Evolutionary conservation across 176 grass and related monocot genomes (phyloP).

Genomic region (Rhynchospora pubera): DNA sequence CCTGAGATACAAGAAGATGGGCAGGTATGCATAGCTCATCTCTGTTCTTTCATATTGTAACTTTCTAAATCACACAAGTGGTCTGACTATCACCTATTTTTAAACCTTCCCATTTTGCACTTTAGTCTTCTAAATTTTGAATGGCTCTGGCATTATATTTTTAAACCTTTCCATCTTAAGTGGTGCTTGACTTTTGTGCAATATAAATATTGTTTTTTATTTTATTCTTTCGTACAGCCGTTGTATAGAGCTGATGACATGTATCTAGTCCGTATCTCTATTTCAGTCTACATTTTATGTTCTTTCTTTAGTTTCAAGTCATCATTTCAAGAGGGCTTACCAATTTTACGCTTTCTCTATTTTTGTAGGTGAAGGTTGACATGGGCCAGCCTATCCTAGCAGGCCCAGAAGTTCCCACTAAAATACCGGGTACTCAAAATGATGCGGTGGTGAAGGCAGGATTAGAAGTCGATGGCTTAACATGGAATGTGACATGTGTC

Average conservation of each 20-base stretch:
- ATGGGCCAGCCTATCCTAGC: conserved; percentile 83
- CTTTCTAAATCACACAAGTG: background rate
- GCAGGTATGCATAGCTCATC: conserved; percentile 45
- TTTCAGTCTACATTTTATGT: background rate
- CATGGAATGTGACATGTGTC: conserved; percentile 94
- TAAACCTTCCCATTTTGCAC: background rate
- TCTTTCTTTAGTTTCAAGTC: background rate
- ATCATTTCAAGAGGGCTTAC: background rate
- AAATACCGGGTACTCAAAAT: conserved; percentile 53
- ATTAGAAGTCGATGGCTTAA: conserved; percentile 56
- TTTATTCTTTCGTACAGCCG: background rate
- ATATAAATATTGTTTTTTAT: background rate
- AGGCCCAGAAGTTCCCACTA: conserved; percentile 70
- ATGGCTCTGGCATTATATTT: background rate
- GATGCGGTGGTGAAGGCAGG: conserved; percentile 60
- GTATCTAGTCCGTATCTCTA: background rate
- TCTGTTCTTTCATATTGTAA: background rate
- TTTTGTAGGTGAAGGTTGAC: conserved; percentile 79
- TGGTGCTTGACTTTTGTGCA: background rate
- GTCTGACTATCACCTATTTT: background rate
- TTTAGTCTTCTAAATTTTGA: background rate
- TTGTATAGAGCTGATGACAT: background rate
- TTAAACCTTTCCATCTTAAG: too few species aligned
- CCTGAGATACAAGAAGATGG: conserved; percentile 90
- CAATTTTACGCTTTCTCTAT: background rate